Evolutionary conservation across 345 rosid species (phyloP).

Genomic region (Sonneratia caseolaris): DNA sequence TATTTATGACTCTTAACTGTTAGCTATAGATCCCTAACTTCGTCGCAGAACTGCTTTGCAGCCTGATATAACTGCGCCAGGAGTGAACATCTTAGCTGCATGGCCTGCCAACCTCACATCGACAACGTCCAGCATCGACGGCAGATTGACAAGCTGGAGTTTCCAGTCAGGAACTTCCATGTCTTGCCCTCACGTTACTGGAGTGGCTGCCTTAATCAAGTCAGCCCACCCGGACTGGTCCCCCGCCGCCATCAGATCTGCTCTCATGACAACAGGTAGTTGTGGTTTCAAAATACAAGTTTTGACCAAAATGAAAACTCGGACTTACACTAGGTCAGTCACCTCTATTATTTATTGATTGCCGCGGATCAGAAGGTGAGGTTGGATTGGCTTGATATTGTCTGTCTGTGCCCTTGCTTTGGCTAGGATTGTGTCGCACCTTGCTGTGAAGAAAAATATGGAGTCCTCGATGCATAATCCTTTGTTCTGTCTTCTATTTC

Average conservation of each 20-base stretch:
- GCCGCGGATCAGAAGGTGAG: too few species aligned
- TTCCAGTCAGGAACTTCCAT: constrained; percentile 64
- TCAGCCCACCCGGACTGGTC: constrained; percentile 63
- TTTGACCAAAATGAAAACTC: not conserved
- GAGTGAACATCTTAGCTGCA: constrained; percentile 59
- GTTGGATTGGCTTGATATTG: too few species aligned
- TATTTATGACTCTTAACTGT: too few species aligned
- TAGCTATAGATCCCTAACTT: not conserved
- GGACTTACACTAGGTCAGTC: not conserved
- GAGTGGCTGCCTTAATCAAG: constrained; percentile 48
- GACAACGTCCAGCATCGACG: constrained; percentile 16
- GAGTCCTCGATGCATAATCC: not conserved
- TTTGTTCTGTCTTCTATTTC: not conserved
- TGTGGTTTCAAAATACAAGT: not conserved
- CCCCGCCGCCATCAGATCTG: constrained; percentile 62
- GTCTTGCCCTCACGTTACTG: constrained; percentile 74
- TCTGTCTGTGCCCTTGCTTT: not conserved
- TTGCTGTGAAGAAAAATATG: not conserved
- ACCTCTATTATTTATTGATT: not conserved
- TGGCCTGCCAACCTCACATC: constrained; percentile 64
- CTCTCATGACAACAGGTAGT: constrained; percentile 65
- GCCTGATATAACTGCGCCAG: constrained; percentile 69
- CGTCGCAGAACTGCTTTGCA: constrained; percentile 11
- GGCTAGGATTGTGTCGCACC: not conserved
- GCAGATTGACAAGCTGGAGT: constrained; percentile 38